These are phyloP conservation scores for Chenopodium album DNA, from an alignment of 148 eudicot genomes.

Conservation along the genomic window DNA sequence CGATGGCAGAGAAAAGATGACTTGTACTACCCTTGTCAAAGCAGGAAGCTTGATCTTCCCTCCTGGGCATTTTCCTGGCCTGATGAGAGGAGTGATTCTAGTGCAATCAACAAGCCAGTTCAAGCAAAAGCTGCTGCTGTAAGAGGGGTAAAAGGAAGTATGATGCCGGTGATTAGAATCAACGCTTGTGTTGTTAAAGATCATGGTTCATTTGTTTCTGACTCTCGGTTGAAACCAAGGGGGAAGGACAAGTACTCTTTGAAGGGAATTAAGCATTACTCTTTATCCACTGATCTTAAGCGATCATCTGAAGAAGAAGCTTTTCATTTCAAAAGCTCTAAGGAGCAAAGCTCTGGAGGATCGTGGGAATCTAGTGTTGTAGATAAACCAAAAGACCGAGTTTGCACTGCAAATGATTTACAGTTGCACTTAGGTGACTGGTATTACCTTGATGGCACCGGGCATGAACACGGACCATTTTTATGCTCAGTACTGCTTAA, in stretches of 20 bases:
- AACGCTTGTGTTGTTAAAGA: constrained; percentile 90
- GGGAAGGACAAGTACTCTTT: constrained; percentile 66
- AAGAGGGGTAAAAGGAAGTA: constrained; percentile 75
- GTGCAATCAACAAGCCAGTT: constrained; percentile 39
- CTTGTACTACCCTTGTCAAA: constrained; percentile 61
- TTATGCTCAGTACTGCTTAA: constrained; percentile 53
- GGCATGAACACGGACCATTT: constrained; percentile 88
- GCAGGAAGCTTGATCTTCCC: constrained; percentile 77
- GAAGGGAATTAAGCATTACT: constrained; percentile 47
- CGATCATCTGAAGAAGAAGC: constrained; percentile 54
- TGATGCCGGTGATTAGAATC: constrained; percentile 85
- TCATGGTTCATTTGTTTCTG: constrained; percentile 75
- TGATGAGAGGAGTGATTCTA: constrained; percentile 64
- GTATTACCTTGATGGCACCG: constrained; percentile 92
- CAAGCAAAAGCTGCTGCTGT: constrained; percentile 47
- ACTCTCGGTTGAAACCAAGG: constrained; percentile 60
- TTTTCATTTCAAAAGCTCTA: constrained; percentile 38
- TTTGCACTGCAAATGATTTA: constrained; percentile 61
- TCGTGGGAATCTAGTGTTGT: constrained; percentile 38
- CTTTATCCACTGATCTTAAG: constrained; percentile 53
- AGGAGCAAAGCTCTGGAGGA: constrained; percentile 41
- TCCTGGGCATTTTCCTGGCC: constrained; percentile 74
- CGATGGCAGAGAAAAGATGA: constrained; percentile 72
- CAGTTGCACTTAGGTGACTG: constrained; percentile 86
- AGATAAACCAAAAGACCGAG: constrained; percentile 61